Evolutionary conservation across 2,329 filamentous ascomycete genomes (phyloP), one percentile per base, ranked within the genome.

Genomic region (Xylaria multiplex): DNA sequence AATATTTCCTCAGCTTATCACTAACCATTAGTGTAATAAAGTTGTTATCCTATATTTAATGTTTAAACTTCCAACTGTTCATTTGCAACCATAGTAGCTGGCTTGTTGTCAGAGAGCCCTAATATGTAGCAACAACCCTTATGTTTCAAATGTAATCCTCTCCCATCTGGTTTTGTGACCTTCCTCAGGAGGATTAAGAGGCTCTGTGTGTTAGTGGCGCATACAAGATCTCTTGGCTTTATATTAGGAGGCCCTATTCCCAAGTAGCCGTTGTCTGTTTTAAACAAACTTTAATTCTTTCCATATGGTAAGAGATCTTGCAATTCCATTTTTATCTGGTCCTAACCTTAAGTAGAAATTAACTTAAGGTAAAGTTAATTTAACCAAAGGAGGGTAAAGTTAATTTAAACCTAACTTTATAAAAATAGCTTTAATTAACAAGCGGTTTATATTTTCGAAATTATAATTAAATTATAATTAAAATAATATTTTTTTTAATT

Each of bases 161-260:
- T 35, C 32, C 32, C 32, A 35, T 35, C 32, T 9, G 32, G 32
- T 30, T 32, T 24, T 32, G 24, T 30, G 11, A 50, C 24, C 2
- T 35, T 27, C 16, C 24, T 14, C 24, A 50, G 48, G 13, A 50
- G 48, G 4, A 50, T n/a, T n/a, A 24, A 24, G 6, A 50, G 48
- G 32, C 32, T 35, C 32, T 27, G 22, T 32, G 24, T 24, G 1
- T 50, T 14, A 50, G 19, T 27, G 19, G 9, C 48, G 19, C 24
- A 50, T 32, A 50, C 24, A 7, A 50, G 24, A n/a, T 50, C 48
- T 8, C 48, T 24, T 27, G 46, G 46, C 19, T 24, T 6, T 11
- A 49, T 49, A 49, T 24, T 11, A 24, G 48, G 48, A 16, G 48
- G 48, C 13, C 48, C 48, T 16, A 50, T 50, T 30, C 48, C 48